These are phyloP conservation scores for Chlorella sp. DNA, from an alignment of 139 green algal species.

Conservation along the genomic window DNA sequence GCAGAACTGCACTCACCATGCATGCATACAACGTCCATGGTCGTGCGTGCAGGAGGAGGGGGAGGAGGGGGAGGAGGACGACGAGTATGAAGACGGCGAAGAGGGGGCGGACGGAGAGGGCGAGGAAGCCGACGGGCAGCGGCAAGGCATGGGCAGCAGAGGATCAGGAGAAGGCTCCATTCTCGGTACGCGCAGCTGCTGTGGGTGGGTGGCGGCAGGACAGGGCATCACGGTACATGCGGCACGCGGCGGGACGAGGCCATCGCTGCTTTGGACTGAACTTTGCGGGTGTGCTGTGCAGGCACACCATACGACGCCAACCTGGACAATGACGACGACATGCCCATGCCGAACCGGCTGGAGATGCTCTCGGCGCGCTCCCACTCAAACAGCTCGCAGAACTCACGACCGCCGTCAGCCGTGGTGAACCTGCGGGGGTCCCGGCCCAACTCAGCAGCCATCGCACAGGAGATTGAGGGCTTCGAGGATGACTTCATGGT, in stretches of 20 bases:
- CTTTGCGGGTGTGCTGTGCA: too few species aligned
- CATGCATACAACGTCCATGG: too few species aligned
- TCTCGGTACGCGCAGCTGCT: too few species aligned
- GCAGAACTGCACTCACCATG: too few species aligned
- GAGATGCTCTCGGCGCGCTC: conserved; percentile 19
- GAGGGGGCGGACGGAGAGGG: background rate
- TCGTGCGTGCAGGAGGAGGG: too few species aligned
- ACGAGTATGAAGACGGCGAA: background rate
- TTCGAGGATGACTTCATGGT: conserved; percentile 61
- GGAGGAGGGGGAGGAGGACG: too few species aligned
- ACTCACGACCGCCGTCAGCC: conserved; percentile 23
- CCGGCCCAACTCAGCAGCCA: conserved; percentile 45
- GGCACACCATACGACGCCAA: background rate
- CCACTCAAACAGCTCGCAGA: conserved; percentile 3
- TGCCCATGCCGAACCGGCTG: conserved; percentile 27
- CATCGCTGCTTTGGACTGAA: too few species aligned
- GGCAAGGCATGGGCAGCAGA: too few species aligned
- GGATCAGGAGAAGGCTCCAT: too few species aligned
- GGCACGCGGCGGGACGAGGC: too few species aligned
- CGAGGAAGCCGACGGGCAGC: background rate
- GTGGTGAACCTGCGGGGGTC: conserved; percentile 46
- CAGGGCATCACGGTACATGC: too few species aligned
- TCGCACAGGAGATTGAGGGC: conserved; percentile 53
- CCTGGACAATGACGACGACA: conserved; percentile 22
- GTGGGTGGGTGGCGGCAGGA: too few species aligned